These are phyloP conservation scores for Lachancea cidri DNA, from an alignment of 805 yeast genomes.

Conservation along the genomic window DNA sequence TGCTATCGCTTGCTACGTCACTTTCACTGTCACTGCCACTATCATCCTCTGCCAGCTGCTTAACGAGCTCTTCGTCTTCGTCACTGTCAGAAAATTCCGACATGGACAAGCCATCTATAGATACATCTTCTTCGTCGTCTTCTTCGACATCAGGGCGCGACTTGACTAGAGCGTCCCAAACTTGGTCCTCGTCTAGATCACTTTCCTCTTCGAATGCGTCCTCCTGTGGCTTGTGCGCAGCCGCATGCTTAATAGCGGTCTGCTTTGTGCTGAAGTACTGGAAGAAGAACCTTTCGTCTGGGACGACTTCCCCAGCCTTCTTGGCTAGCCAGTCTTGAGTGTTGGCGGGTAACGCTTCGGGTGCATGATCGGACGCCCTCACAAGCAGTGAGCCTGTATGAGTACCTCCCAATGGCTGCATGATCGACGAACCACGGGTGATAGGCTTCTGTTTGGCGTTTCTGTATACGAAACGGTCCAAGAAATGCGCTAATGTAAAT, in stretches of 20 bases:
- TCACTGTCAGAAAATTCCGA: conserved; percentile 13
- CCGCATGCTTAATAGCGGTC: conserved; percentile 31
- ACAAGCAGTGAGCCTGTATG: conserved; percentile 61
- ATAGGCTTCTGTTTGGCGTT: conserved; percentile 75
- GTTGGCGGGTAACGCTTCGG: conserved; percentile 76
- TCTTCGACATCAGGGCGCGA: conserved; percentile 70
- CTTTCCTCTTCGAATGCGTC: conserved; percentile 40
- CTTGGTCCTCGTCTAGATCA: conserved; percentile 61
- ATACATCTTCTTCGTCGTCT: conserved; percentile 38
- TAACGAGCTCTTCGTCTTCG: conserved; percentile 35
- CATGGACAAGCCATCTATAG: conserved; percentile 16
- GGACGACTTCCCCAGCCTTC: conserved; percentile 60
- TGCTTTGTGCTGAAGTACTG: conserved; percentile 72
- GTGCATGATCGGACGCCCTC: conserved; percentile 66
- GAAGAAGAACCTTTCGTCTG: conserved; percentile 84
- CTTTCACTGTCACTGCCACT: conserved; percentile 27
- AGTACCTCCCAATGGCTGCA: conserved; percentile 88
- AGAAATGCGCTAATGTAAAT: conserved; percentile 81
- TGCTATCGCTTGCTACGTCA: conserved; percentile 30
- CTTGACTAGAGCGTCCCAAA: conserved; percentile 75
- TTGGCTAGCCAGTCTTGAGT: conserved; percentile 77
- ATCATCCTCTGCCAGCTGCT: conserved; percentile 30
- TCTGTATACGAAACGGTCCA: conserved; percentile 92
- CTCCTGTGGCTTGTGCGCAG: conserved; percentile 30
- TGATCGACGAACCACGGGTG: conserved; percentile 84